Evolutionary conservation across 2,329 filamentous ascomycete species (phyloP).

Genomic region (Lasiodiplodia sp.): DNA sequence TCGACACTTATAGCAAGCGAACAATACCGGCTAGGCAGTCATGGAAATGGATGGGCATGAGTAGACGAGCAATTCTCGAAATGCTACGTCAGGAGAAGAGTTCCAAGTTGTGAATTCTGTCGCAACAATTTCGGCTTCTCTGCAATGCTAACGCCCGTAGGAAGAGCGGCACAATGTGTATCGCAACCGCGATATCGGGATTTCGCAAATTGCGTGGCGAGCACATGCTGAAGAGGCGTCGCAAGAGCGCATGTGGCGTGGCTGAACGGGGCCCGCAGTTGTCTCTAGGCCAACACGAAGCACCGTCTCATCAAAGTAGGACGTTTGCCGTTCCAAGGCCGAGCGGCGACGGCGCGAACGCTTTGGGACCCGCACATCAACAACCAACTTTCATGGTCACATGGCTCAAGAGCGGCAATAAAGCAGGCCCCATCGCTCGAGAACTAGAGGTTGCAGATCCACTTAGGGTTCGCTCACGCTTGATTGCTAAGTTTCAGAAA

Average conservation of each 20-base stretch:
- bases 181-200: not conserved
- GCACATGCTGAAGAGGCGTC: slow-evolving; percentile 1
- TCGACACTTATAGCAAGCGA: not conserved
- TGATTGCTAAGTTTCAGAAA: slow-evolving; percentile 13
- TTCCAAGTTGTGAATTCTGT: not conserved
- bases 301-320: slow-evolving; percentile 12
- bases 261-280: not conserved
- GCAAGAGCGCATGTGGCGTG: not conserved
- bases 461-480: slow-evolving; percentile 4
- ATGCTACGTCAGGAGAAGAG: not conserved
- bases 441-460: slow-evolving; percentile 13
- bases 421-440: not conserved
- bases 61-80: not conserved
- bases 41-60: not conserved
- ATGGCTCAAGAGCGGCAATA: not conserved
- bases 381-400: not conserved
- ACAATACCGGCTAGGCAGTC: not conserved
- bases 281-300: not conserved
- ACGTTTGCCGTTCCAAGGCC: slow-evolving; percentile 3
- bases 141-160: not conserved
- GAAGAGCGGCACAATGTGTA: not conserved
- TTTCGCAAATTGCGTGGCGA: not conserved
- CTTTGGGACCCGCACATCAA: not conserved
- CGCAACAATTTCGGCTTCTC: not conserved
- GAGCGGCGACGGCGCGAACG: not conserved